Conservation (phyloP, 306 rosid species). For the Vicia sativa region DNA sequence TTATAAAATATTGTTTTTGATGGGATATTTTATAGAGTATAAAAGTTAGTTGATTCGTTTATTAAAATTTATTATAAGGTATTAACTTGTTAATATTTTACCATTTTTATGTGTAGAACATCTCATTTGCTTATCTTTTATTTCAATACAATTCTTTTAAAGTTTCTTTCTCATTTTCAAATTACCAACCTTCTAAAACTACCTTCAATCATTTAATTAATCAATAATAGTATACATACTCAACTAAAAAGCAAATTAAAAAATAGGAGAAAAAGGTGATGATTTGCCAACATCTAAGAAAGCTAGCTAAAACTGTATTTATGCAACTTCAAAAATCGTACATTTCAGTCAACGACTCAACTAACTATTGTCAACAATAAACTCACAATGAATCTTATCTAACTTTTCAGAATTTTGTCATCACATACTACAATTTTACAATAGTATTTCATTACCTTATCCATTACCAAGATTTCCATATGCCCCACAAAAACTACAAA, state of each 20-base stretch:
- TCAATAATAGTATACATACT: too few relatives aligned
- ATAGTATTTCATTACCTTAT: neutral
- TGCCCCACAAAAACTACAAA: constrained; percentile 10
- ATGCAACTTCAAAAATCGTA: neutral
- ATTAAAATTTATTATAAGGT: too few relatives aligned
- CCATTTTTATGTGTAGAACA: too few relatives aligned
- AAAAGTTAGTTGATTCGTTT: too few relatives aligned
- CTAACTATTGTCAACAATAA: neutral
- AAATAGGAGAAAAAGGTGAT: neutral
- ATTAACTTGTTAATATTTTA: too few relatives aligned
- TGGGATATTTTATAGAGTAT: too few relatives aligned
- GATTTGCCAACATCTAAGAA: neutral
- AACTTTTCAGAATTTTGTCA: neutral
- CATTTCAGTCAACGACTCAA: neutral
- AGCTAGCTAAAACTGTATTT: neutral
- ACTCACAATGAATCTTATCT: neutral
- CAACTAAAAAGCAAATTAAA: neutral
- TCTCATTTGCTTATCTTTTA: too few relatives aligned
- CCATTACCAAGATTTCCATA: neutral
- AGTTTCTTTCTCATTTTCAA: too few relatives aligned
- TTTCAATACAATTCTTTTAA: too few relatives aligned
- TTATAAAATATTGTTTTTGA: too few relatives aligned
- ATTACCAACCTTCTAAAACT: too few relatives aligned
- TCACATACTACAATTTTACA: neutral
- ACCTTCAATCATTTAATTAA: too few relatives aligned